Evolutionary conservation across 495 filamentous ascomycete genomes (phyloP), one percentile per base, ranked within the genome.

Genomic region (Neurospora sublineolata): DNA sequence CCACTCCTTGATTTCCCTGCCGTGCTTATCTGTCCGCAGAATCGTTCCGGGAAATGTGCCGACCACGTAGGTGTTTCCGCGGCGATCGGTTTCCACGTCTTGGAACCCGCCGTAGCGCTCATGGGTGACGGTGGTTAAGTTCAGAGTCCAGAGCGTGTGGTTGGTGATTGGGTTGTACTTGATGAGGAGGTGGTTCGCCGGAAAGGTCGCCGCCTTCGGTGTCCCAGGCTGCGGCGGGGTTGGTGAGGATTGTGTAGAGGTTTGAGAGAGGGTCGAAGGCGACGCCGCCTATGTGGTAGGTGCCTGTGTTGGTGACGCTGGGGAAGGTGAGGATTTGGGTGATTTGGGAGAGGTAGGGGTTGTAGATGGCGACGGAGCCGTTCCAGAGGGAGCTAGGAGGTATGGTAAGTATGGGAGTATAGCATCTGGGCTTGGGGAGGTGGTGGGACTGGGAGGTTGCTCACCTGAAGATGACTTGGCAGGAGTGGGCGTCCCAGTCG

Each of bases 261-360:
- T 73, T 72, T 4, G 74, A 75, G 75, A 77, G 76, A 6, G 73
- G 76, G 40, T 81, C 78, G 73, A 79, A 77, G 33, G 76, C 78
- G 0, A 82, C 76, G 70, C 80, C 80, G 37, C 80, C 80, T 14
- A 81, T 78, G 72, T 81, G 79, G 69, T 73, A 71, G 16, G 72
- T 75, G 38, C 44, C 71, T 16, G 76, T 77, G 67, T 74, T 71
- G 0, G 80, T 78, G 68, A 79, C 72, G 39, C 74, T 73, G 27
- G 77, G 76, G 68, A 76, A 79, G 68, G 74, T 74, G 67, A 80
- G 69, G 4, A 77, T 75, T 1, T 70, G 7, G 41, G 41, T 71
- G 0, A 77, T 73, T 27, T 74, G 68, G 67, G 69, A 72, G 4
- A 70, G 70, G 74, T 82, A 82, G 20, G 79, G 79, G 69, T 80